Evolutionary conservation across 83 land plant genomes (phyloP).

Genomic region (Picea abies): DNA sequence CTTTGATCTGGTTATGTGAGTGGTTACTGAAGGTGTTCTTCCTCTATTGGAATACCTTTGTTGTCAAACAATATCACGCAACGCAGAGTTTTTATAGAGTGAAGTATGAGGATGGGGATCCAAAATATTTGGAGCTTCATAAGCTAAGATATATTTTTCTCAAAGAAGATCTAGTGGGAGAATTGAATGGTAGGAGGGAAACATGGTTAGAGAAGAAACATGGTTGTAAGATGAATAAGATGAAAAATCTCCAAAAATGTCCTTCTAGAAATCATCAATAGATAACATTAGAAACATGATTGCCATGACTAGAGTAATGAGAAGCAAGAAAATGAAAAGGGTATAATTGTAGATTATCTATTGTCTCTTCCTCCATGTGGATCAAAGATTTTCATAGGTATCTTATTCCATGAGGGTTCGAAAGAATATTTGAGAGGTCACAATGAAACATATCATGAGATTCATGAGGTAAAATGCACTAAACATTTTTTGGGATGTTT

Average conservation of each 20-base stretch:
- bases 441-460: conserved; percentile 77
- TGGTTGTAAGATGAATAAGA: conserved; percentile 42
- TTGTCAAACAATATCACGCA: too few relatives aligned
- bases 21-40: too few relatives aligned
- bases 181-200: too few relatives aligned
- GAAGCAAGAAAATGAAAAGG: conserved; percentile 38
- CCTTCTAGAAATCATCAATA: conserved; percentile 1
- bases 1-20: too few relatives aligned
- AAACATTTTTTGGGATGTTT: background rate
- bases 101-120: too few relatives aligned
- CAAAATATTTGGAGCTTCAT: too few relatives aligned
- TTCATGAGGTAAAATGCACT: conserved; percentile 62
- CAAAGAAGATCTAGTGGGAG: too few relatives aligned
- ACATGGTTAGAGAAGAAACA: conserved; percentile 29
- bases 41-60: too few relatives aligned
- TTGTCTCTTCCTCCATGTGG: conserved; percentile 95
- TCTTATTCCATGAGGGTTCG: conserved; percentile 64
- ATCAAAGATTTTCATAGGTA: conserved; percentile 89
- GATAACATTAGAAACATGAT: conserved; percentile 24
- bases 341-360: conserved; percentile 59
- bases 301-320: conserved; percentile 25
- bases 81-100: too few relatives aligned
- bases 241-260: conserved; percentile 1
- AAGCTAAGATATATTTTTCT: too few relatives aligned
- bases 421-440: conserved; percentile 77